Percentiles rank a stretch among this genome's conserved stretches.
phyloP scores from a whole-genome alignment of 495 filamentous ascomycete genomes.

The Saxophila tyrrhenica region DNA sequence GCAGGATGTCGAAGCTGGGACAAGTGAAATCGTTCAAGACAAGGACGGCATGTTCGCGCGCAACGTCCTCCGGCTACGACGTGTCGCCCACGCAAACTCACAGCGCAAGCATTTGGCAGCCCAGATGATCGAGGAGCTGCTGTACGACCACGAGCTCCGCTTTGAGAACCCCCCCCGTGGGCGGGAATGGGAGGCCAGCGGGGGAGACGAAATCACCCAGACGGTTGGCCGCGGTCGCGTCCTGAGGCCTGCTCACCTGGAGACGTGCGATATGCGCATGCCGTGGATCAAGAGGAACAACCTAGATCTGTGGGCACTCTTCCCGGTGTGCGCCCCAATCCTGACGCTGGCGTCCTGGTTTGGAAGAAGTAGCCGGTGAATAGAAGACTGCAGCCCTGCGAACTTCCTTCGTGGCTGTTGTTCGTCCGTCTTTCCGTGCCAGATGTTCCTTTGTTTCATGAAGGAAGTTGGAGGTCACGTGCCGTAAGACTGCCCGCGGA shows the following conservation, averaged over 20 bases:
- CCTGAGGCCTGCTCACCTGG: not conserved
- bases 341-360: not conserved
- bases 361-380: not conserved
- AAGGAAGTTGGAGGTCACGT: too few species aligned
- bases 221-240: not conserved
- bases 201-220: not conserved
- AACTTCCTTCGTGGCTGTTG: too few species aligned
- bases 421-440: too few species aligned
- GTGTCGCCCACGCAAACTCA: not conserved
- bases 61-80: not conserved
- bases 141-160: constrained; percentile 1
- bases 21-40: not conserved
- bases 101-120: not conserved
- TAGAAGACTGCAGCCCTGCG: too few species aligned
- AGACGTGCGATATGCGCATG: not conserved
- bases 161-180: not conserved
- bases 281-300: constrained; percentile 1
- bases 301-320: not conserved
- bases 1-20: not conserved
- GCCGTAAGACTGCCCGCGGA: too few species aligned
- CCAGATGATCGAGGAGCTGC: not conserved
- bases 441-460: too few species aligned
- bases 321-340: not conserved
- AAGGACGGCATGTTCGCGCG: not conserved
- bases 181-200: not conserved